Evolutionary conservation across 148 eudicot species (phyloP).

Genomic region (Oxyria digyna): DNA sequence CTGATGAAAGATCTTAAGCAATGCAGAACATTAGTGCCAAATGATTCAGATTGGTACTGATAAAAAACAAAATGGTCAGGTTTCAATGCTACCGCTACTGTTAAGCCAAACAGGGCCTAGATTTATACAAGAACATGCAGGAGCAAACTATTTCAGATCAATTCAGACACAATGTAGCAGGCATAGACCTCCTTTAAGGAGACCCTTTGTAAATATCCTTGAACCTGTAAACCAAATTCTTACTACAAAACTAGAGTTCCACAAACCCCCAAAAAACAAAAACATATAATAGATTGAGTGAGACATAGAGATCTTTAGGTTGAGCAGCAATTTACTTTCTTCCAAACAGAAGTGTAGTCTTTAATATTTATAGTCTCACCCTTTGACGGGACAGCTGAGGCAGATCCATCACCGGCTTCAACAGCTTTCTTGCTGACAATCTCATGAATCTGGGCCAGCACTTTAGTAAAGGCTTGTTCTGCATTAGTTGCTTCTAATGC

Average conservation of each 20-base stretch:
- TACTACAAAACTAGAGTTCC: background rate
- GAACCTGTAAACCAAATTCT: background rate
- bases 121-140: too few species aligned
- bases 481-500: constrained; percentile 88
- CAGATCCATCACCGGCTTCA: constrained; percentile 54
- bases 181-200: background rate
- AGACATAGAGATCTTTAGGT: constrained; percentile 22
- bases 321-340: constrained; percentile 65
- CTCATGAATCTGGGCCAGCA: constrained; percentile 51
- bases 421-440: constrained; percentile 81
- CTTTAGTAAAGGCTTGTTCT: constrained; percentile 67
- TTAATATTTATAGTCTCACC: constrained; percentile 60
- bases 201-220: background rate
- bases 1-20: too few species aligned
- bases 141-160: background rate
- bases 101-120: too few species aligned
- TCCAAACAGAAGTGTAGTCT: constrained; percentile 46
- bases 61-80: too few species aligned
- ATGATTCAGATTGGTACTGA: too few species aligned
- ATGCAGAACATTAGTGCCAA: too few species aligned
- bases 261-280: background rate
- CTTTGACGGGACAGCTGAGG: constrained; percentile 43
- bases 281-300: background rate
- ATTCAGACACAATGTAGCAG: background rate
- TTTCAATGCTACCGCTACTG: too few species aligned